phyloP scores from a whole-genome alignment of 495 filamentous ascomycete species.

The Penicillium nucicola region DNA sequence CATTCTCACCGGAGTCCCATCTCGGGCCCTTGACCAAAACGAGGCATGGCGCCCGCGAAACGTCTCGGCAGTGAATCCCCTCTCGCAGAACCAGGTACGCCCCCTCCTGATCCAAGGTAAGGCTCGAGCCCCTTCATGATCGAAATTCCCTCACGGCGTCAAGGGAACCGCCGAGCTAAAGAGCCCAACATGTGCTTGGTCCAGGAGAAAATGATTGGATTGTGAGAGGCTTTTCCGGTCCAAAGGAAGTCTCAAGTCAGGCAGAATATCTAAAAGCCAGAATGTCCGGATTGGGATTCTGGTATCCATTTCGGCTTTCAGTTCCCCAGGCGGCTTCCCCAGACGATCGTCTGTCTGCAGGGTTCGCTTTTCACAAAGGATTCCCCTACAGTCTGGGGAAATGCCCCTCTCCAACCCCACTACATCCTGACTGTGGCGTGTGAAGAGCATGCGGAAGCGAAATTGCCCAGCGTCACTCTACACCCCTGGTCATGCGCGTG shows the following conservation, averaged over 20 bases:
- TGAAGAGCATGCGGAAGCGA: conserved; percentile 10
- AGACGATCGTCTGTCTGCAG: conserved; percentile 19
- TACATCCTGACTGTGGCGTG: conserved; percentile 11
- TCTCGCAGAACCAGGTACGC: conserved; percentile 2
- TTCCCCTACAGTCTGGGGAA: conserved; percentile 5
- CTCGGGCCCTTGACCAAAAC: conserved; percentile 21
- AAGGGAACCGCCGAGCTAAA: not conserved
- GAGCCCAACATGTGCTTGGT: not conserved
- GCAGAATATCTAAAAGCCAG: not conserved
- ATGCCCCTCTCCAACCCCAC: conserved; percentile 9
- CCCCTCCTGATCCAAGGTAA: conserved; percentile 13
- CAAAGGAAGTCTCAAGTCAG: not conserved
- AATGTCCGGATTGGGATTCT: not conserved
- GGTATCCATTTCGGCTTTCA: not conserved
- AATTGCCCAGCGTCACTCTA: conserved; percentile 10
- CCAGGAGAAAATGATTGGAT: too few species aligned
- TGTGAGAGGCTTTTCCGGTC: not conserved
- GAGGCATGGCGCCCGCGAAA: conserved; percentile 14
- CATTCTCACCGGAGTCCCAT: conserved; percentile 1
- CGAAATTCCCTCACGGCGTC: conserved; percentile 5
- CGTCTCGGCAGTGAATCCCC: conserved; percentile 8
- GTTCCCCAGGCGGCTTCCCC: conserved; percentile 1
- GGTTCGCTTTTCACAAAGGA: conserved; percentile 1
- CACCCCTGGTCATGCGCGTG: conserved; percentile 17
- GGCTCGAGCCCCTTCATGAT: not conserved